Conservation (phyloP, 305 asterid genomes). For the Ajuga reptans region DNA sequence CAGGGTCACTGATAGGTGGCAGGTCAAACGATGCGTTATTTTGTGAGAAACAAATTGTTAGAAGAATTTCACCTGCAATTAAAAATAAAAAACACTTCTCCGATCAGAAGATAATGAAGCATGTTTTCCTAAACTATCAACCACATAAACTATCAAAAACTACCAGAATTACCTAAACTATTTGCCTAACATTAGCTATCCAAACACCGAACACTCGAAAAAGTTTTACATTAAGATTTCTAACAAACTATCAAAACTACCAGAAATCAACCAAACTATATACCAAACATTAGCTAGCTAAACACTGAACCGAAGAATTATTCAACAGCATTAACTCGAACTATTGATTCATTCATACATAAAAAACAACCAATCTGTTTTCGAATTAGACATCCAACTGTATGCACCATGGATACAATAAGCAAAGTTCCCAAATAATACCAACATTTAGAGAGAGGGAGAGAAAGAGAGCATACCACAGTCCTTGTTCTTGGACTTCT, state of each 20-base stretch:
- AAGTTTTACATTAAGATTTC: no score
- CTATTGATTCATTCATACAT: background rate
- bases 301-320: background rate
- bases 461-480: slow-evolving; percentile 47
- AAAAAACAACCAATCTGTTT: slow-evolving; percentile 2
- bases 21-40: slow-evolving; percentile 46
- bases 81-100: background rate
- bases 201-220: no score
- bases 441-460: background rate
- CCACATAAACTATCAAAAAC: background rate
- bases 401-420: background rate
- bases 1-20: slow-evolving; percentile 37
- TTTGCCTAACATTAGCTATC: no score
- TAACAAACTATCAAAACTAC: background rate
- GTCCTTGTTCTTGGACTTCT: slow-evolving; percentile 71
- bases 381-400: background rate
- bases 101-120: slow-evolving; percentile 3
- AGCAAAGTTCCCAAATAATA: background rate
- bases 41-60: slow-evolving; percentile 75
- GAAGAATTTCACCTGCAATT: slow-evolving; percentile 78
- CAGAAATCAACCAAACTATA: background rate
- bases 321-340: no score
- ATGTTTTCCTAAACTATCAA: background rate
- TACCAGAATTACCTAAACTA: background rate
- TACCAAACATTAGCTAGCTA: background rate